Evolutionary conservation across 768 basidiomycete species (phyloP).

Genomic region (Auriculariales sp.): DNA sequence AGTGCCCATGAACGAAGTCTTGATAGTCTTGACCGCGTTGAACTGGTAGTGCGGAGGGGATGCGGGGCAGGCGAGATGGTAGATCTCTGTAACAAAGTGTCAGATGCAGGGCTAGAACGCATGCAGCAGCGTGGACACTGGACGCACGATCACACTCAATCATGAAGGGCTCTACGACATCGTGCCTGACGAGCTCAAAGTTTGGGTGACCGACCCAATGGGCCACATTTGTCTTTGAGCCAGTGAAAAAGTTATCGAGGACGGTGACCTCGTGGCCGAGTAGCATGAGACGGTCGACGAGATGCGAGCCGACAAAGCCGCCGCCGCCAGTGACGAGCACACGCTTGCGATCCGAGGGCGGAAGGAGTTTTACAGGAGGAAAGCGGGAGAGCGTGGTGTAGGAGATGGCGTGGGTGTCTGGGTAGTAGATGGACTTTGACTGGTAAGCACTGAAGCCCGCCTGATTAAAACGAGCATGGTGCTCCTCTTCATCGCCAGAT

Average conservation of each 20-base stretch:
- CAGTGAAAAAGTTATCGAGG: constrained; percentile 97
- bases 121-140: not conserved
- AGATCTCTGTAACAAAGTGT: constrained; percentile 54
- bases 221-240: constrained; percentile 89
- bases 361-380: constrained; percentile 80
- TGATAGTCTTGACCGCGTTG: constrained; percentile 95
- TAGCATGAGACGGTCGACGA: constrained; percentile 94
- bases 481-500: constrained; percentile 23
- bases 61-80: constrained; percentile 95
- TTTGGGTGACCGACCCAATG: constrained; percentile 98
- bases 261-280: constrained; percentile 96
- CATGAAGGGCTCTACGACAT: constrained; percentile 94
- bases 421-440: constrained; percentile 78
- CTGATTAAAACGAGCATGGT: constrained; percentile 40
- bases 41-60: constrained; percentile 97
- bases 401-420: constrained; percentile 66
- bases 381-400: constrained; percentile 87
- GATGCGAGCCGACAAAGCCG: constrained; percentile 97
- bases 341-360: constrained; percentile 67
- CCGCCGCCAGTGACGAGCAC: constrained; percentile 94
- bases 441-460: constrained; percentile 39
- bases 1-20: constrained; percentile 96
- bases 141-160: constrained; percentile 92
- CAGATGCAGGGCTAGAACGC: constrained; percentile 2
- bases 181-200: constrained; percentile 95